phyloP scores from a whole-genome alignment of 1,139 yeast genomes.

The Taphrina pruni region DNA sequence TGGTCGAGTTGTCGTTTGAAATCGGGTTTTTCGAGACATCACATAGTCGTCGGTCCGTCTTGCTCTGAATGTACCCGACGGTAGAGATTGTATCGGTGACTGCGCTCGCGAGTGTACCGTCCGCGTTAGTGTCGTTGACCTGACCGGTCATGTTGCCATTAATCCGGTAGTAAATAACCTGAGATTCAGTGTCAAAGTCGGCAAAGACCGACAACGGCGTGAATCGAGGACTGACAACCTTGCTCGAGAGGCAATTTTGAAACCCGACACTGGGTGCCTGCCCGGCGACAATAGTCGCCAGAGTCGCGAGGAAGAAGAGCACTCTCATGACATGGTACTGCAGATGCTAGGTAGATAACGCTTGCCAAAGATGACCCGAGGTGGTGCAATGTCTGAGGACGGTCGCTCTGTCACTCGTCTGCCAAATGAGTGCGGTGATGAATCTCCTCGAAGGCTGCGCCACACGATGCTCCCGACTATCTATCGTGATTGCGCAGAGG shows the following conservation, averaged over 20 bases:
- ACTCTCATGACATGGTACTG: neutral
- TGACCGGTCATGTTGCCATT: slow-evolving; percentile 33
- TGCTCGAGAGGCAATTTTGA: slow-evolving; percentile 25
- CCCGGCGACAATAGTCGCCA: neutral
- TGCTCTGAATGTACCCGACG: slow-evolving; percentile 26
- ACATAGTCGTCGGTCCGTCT: slow-evolving; percentile 27
- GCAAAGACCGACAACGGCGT: slow-evolving; percentile 24
- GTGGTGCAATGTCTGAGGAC: no score
- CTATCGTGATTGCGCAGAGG: no score
- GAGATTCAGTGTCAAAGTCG: slow-evolving; percentile 7
- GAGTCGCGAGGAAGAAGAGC: neutral
- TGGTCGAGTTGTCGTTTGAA: neutral
- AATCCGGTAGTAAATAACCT: slow-evolving; percentile 14
- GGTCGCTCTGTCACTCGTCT: neutral
- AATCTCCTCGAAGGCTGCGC: no score
- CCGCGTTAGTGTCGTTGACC: slow-evolving; percentile 31
- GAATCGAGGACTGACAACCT: slow-evolving; percentile 18
- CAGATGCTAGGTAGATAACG: neutral
- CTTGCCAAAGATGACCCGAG: no score
- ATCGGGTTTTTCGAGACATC: slow-evolving; percentile 16
- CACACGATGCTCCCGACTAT: no score
- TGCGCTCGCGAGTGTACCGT: slow-evolving; percentile 38
- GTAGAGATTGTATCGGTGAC: slow-evolving; percentile 30
- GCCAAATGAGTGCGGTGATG: no score
- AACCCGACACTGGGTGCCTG: slow-evolving; percentile 26